phyloP scores from a whole-genome alignment of 177 flowering plant species.

The Vitis hybrid region DNA sequence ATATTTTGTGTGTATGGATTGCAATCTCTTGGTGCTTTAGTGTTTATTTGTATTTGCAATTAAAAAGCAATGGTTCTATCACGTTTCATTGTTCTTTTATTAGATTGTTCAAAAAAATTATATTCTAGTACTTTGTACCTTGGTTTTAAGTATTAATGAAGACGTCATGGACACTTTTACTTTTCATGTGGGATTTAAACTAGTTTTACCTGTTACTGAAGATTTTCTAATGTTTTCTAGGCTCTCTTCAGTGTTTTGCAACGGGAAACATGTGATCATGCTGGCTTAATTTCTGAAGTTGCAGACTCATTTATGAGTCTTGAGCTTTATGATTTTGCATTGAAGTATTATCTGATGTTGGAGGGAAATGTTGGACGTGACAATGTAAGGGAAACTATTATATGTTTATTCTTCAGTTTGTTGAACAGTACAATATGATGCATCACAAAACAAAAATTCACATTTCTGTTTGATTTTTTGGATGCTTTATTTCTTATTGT shows the following conservation, averaged over 20 bases:
- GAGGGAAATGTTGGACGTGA: conserved; percentile 32
- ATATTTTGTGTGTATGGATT: too few species aligned
- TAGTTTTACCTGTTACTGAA: background rate
- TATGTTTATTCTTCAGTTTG: background rate
- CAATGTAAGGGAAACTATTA: conserved; percentile 34
- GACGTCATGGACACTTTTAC: background rate
- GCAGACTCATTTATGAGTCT: conserved; percentile 52
- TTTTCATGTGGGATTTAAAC: background rate
- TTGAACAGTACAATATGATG: background rate
- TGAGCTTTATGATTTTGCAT: conserved; percentile 49
- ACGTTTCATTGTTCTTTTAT: too few species aligned
- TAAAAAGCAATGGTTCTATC: too few species aligned
- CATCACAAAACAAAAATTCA: background rate
- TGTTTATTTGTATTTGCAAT: too few species aligned
- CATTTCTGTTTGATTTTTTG: too few species aligned
- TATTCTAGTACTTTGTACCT: too few species aligned
- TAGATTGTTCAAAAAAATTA: too few species aligned
- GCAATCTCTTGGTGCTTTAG: too few species aligned
- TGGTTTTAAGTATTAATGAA: too few species aligned
- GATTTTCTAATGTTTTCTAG: conserved; percentile 26
- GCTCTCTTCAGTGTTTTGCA: conserved; percentile 37
- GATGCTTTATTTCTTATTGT: too few species aligned
- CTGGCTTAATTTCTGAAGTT: conserved; percentile 44
- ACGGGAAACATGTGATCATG: conserved; percentile 26
- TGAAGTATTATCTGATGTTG: conserved; percentile 65